Evolutionary conservation across 495 filamentous ascomycete genomes (phyloP).

Genomic region (Tuber melanosporum): DNA sequence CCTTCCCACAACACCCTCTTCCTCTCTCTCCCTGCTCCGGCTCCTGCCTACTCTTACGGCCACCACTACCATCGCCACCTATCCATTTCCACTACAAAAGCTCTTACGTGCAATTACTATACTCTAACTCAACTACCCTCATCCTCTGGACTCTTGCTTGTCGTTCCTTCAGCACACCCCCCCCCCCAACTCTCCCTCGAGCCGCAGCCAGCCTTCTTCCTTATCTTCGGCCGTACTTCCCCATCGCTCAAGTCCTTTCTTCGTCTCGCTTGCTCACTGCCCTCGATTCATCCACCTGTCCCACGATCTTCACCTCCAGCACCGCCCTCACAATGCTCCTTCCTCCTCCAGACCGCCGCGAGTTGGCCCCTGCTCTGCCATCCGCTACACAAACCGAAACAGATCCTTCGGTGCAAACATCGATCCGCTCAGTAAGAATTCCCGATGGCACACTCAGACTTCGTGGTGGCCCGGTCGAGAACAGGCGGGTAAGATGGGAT

Average conservation of each 20-base stretch:
- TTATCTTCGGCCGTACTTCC: constrained; percentile 31
- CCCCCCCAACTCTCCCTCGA: constrained; percentile 14
- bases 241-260: constrained; percentile 22
- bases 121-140: constrained; percentile 10
- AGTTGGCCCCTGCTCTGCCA: constrained; percentile 28
- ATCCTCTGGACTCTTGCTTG: constrained; percentile 23
- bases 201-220: constrained; percentile 29
- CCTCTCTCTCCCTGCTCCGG: neutral
- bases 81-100: neutral
- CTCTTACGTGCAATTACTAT: neutral
- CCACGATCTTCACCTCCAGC: constrained; percentile 24
- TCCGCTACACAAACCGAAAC: constrained; percentile 37
- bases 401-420: constrained; percentile 22
- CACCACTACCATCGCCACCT: neutral
- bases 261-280: constrained; percentile 24
- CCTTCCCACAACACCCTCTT: constrained; percentile 1
- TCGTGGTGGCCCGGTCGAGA: constrained; percentile 34
- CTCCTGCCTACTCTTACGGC: neutral
- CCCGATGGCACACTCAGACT: constrained; percentile 40
- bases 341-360: constrained; percentile 38
- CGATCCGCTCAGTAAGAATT: constrained; percentile 31
- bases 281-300: constrained; percentile 22
- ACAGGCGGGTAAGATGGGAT: constrained; percentile 73
- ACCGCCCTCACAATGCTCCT: constrained; percentile 30
- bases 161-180: constrained; percentile 16